These are phyloP conservation scores for Bipolaris gigantea DNA, from an alignment of 2,329 filamentous ascomycete species.

Conservation along the genomic window DNA sequence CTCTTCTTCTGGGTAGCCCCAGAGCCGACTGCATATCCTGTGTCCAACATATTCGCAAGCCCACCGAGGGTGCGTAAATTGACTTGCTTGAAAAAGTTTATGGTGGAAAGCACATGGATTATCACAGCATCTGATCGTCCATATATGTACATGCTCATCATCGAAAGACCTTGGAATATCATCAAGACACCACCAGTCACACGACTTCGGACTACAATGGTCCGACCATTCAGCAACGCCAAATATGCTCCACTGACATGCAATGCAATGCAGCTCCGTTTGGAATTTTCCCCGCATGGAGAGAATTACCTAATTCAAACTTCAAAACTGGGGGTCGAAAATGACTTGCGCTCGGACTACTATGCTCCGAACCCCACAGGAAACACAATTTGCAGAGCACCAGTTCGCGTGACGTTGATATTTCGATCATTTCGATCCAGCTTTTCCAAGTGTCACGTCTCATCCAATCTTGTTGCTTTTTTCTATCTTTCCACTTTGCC, in stretches of 20 bases:
- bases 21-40: slow-evolving; percentile 1
- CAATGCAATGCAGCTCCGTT: slow-evolving; percentile 1
- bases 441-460: neutral
- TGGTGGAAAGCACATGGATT: neutral
- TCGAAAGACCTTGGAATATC: neutral
- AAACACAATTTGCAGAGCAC: neutral
- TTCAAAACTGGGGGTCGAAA: slow-evolving; percentile 6
- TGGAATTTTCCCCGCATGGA: slow-evolving; percentile 13
- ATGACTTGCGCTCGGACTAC: slow-evolving; percentile 20
- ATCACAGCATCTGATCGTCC: neutral
- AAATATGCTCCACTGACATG: slow-evolving; percentile 2
- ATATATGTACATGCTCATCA: slow-evolving; percentile 10
- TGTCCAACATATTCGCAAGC: neutral
- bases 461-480: neutral
- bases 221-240: slow-evolving; percentile 17
- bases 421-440: neutral
- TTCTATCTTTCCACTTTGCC: neutral
- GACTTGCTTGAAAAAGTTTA: neutral
- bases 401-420: neutral
- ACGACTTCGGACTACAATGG: slow-evolving; percentile 18
- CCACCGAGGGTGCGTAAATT: neutral
- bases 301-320: slow-evolving; percentile 10
- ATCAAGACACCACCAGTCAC: slow-evolving; percentile 11
- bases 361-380: slow-evolving; percentile 24
- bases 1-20: slow-evolving; percentile 15